Evolutionary conservation across 305 asterid species (phyloP).

Genomic region (Lippia alba): DNA sequence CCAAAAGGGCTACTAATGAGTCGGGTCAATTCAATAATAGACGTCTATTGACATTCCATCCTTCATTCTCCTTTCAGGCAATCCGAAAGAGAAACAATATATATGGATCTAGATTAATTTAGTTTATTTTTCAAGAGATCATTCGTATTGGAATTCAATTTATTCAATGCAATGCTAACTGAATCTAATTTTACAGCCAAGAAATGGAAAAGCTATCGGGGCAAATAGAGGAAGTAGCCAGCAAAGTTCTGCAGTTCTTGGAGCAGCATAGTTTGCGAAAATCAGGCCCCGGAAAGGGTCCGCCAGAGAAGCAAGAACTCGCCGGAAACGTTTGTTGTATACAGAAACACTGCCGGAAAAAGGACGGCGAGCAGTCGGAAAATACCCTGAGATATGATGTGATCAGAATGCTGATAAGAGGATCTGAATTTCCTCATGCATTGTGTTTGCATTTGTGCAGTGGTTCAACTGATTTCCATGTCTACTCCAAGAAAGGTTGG

Average conservation of each 20-base stretch:
- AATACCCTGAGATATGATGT: slow-evolving; percentile 69
- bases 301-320: slow-evolving; percentile 37
- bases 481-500: slow-evolving; percentile 91
- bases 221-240: slow-evolving; percentile 51
- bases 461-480: slow-evolving; percentile 76
- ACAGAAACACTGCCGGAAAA: slow-evolving; percentile 55
- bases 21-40: too few species aligned
- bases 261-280: slow-evolving; percentile 35
- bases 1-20: too few species aligned
- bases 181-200: slow-evolving; percentile 47
- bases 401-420: slow-evolving; percentile 74
- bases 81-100: too few species aligned
- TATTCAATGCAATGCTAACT: neutral
- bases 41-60: too few species aligned
- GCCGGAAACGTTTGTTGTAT: slow-evolving; percentile 53
- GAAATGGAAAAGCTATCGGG: slow-evolving; percentile 58
- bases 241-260: slow-evolving; percentile 49
- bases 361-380: slow-evolving; percentile 34
- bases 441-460: slow-evolving; percentile 66
- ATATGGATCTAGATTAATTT: too few species aligned
- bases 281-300: slow-evolving; percentile 12
- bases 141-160: too few species aligned
- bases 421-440: slow-evolving; percentile 76
- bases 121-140: too few species aligned
- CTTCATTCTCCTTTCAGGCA: too few species aligned